phyloP scores from a whole-genome alignment of 2,329 filamentous ascomycete species.

The Myrmaecium sp. region DNA sequence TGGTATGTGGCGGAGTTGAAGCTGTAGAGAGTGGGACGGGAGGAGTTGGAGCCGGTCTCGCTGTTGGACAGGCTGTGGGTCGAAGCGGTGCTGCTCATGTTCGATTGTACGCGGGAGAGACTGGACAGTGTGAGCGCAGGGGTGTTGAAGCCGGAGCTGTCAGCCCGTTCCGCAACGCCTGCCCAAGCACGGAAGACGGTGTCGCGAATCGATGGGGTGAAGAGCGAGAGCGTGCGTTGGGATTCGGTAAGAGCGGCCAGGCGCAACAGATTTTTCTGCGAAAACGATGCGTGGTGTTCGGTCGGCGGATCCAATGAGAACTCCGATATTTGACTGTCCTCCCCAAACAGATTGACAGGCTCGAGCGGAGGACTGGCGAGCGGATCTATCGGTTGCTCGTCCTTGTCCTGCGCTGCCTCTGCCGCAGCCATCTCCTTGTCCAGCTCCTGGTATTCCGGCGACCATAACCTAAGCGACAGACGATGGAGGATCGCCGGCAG shows the following conservation, averaged over 20 bases:
- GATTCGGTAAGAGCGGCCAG: slow-evolving; percentile 72
- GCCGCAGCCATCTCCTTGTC: slow-evolving; percentile 38
- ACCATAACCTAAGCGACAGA: slow-evolving; percentile 75
- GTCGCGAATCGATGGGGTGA: slow-evolving; percentile 79
- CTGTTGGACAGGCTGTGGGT: slow-evolving; percentile 26
- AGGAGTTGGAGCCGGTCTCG: slow-evolving; percentile 29
- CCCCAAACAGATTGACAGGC: slow-evolving; percentile 64
- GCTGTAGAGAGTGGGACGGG: slow-evolving; percentile 49
- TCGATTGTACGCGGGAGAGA: slow-evolving; percentile 29
- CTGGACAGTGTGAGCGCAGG: slow-evolving; percentile 26
- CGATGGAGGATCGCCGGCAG: slow-evolving; percentile 91
- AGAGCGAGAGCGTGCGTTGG: slow-evolving; percentile 76
- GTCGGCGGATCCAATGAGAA: slow-evolving; percentile 63
- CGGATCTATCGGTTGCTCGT: slow-evolving; percentile 50
- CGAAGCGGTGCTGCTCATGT: slow-evolving; percentile 10
- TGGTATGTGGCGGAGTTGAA: slow-evolving; percentile 41
- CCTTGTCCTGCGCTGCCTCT: slow-evolving; percentile 35
- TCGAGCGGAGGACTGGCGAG: slow-evolving; percentile 65
- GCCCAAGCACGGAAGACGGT: slow-evolving; percentile 90
- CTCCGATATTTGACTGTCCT: slow-evolving; percentile 57
- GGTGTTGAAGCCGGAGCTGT: slow-evolving; percentile 28
- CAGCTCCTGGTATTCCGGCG: slow-evolving; percentile 62
- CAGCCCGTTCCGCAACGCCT: slow-evolving; percentile 53
- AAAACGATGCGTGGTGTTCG: slow-evolving; percentile 80
- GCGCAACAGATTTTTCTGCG: slow-evolving; percentile 79